Base-by-base conservation (phyloP, 352 stramenopile genomes). In the Phytopythium cucurbitacearum region DNA sequence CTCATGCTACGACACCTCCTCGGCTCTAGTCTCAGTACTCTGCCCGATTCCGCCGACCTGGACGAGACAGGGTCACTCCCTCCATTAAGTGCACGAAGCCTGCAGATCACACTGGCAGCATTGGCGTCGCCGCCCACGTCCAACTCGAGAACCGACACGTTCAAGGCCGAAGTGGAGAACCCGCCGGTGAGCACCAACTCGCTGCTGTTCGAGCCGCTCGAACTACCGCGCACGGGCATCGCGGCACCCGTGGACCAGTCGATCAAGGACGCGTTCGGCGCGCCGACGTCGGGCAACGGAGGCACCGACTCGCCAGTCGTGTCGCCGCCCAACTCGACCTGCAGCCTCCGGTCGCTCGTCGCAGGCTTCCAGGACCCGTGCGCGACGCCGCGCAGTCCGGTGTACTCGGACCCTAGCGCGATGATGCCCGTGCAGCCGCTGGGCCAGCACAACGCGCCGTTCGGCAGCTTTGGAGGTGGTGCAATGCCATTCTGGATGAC, bases 1-100 rank as follows among this genome's bases (percentile, higher is more conserved):
- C 69, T 76, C 35, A 63, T 73, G 45, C 69, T 87, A 43, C 63
- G 52, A 0, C 68, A 82, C 36, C 62, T 86, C 38, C 57, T 87
- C 3, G 68, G 51, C 16, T 68, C 21, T 28, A 28, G 0, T 13
- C 7, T 7, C 38, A 39, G 36, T 21, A 36, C 6, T 28, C 21
- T 28, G 21, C 21, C 21, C 21, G 21, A 28, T 28, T 28, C 21
- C 21, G 2, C 42, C 9, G 48, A 54, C 37, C 2, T 4, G 21
- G 48, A 54, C 15, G 48, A 54, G n/a, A 34, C 48, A 0, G 48
- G 48, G 11, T 46, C 48, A 11, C 48, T 40, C 21, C 48, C 48
- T 8, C 48, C 48, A 13, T 21, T 44, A 38, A 54, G 46, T 35
- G 46, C 46, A 5, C 46, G 46, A 34, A 52, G 48, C 38, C 34